These are phyloP conservation scores for Heteromeles arbutifolia DNA, from an alignment of 306 rosid species.

Conservation along the genomic window DNA sequence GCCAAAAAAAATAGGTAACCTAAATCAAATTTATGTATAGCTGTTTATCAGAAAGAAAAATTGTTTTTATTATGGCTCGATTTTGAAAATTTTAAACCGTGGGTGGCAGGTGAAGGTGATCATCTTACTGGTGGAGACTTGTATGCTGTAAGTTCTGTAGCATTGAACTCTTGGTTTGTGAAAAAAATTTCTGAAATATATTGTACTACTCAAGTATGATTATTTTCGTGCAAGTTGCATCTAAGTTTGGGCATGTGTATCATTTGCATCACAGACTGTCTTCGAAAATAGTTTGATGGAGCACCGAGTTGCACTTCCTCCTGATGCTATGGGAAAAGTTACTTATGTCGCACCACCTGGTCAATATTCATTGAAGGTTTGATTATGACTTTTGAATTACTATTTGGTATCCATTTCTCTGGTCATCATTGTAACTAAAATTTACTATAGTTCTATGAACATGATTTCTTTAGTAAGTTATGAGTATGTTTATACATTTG, in stretches of 20 bases:
- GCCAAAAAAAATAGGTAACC: conserved; percentile 78
- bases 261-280: conserved; percentile 56
- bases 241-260: conserved; percentile 16
- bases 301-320: conserved; percentile 90
- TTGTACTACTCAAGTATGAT: neutral
- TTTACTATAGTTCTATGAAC: neutral
- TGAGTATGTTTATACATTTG: neutral
- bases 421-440: neutral
- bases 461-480: neutral
- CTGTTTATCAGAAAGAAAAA: neutral
- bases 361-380: conserved; percentile 88
- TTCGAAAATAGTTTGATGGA: conserved; percentile 87
- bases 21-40: neutral
- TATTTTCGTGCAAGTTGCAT: conserved; percentile 5
- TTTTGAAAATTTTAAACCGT: conserved; percentile 15
- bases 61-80: neutral
- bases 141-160: conserved; percentile 69
- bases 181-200: neutral
- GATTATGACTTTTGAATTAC: conserved; percentile 4
- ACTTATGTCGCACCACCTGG: conserved; percentile 85
- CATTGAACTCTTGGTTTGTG: conserved; percentile 15
- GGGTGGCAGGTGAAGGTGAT: conserved; percentile 84
- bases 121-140: conserved; percentile 89
- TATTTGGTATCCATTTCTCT: neutral
- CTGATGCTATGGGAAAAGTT: conserved; percentile 96